A percentile compares a stretch with the other conserved stretches of the same genome.
phyloP scores from a whole-genome alignment of 116 monocot genomes.

The Papilionanthe hybrid region DNA sequence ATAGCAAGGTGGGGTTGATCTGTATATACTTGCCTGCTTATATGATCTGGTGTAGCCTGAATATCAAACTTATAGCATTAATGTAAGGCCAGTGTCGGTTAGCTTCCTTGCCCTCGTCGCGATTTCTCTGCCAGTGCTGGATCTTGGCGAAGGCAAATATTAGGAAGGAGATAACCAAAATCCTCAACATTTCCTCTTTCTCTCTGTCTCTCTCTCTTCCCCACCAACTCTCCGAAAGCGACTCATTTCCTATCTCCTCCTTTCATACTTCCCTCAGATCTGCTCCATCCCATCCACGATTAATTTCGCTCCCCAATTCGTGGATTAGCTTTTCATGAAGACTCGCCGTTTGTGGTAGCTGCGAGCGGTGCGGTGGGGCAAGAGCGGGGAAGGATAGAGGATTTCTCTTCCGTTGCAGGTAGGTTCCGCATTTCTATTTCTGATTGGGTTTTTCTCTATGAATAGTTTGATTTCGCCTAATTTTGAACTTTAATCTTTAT shows the following conservation, averaged over 20 bases:
- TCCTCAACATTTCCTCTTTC: not conserved
- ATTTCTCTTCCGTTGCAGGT: not conserved
- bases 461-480: not conserved
- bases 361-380: not conserved
- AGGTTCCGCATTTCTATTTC: not conserved
- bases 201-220: not conserved
- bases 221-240: not conserved
- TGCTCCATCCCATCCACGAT: not conserved
- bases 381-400: not conserved
- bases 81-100: too few species aligned
- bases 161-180: too few species aligned
- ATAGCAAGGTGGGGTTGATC: too few species aligned
- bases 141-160: too few species aligned
- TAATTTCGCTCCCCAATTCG: not conserved
- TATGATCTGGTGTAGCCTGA: too few species aligned
- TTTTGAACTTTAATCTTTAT: not conserved
- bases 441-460: not conserved
- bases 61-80: too few species aligned
- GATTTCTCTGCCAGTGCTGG: too few species aligned
- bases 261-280: not conserved
- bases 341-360: not conserved
- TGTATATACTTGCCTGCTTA: too few species aligned
- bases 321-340: not conserved
- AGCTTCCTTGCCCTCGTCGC: too few species aligned
- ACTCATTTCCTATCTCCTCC: not conserved